A percentile compares a stretch with the other conserved stretches of the same genome.
phyloP scores from a whole-genome alignment of 2,329 filamentous ascomycete species.

The Aspergillus felis region DNA sequence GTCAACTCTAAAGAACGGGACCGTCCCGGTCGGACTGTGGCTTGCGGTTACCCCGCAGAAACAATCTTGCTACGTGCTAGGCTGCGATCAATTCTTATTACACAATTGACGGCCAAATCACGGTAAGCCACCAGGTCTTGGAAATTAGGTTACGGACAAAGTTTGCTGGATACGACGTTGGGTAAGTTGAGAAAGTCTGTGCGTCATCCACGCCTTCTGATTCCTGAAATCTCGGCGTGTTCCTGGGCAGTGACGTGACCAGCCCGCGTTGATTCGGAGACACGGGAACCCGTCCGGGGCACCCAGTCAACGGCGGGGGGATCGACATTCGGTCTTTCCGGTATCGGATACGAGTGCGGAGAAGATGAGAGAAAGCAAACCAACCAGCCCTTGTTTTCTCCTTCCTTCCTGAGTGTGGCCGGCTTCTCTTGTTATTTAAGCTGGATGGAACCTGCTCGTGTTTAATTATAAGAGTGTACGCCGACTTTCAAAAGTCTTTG shows the following conservation, averaged over 20 bases:
- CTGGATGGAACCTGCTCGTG: background rate
- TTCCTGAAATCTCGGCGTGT: background rate
- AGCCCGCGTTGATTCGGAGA: background rate
- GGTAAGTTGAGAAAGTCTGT: background rate
- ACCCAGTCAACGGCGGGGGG: background rate
- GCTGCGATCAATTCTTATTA: background rate
- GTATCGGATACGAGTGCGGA: slow-evolving; percentile 10
- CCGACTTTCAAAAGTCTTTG: background rate
- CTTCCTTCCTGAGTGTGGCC: background rate
- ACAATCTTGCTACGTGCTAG: background rate
- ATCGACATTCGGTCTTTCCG: slow-evolving; percentile 7
- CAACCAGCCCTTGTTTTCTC: background rate
- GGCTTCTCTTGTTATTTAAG: background rate
- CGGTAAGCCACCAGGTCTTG: background rate
- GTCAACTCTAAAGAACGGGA: background rate
- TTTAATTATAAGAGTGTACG: background rate
- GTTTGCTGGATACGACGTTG: background rate
- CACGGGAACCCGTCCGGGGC: background rate
- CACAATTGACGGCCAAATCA: background rate
- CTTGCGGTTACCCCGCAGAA: background rate
- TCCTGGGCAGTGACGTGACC: background rate
- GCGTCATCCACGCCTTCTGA: background rate
- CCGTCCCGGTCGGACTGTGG: background rate
- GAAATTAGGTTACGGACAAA: background rate
- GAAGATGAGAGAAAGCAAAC: background rate